These are phyloP conservation scores for Cercospora nicotianae DNA, from an alignment of 2,329 filamentous ascomycete species.

Conservation along the genomic window DNA sequence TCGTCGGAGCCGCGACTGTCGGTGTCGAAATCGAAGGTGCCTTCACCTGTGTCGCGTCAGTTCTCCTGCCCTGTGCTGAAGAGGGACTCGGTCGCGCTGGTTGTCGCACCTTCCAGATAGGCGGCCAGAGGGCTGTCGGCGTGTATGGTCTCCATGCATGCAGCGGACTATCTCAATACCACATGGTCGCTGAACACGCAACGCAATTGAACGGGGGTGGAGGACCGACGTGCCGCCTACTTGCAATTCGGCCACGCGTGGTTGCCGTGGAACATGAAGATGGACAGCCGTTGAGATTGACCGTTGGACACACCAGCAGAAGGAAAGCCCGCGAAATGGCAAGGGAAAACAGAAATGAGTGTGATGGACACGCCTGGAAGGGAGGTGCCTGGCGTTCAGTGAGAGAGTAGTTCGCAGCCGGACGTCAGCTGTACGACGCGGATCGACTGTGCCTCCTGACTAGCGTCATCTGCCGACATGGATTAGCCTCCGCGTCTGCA, in stretches of 20 bases:
- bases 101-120: constrained; percentile 76
- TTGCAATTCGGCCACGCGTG: neutral
- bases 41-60: constrained; percentile 31
- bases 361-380: neutral
- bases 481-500: neutral
- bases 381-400: neutral
- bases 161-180: constrained; percentile 28
- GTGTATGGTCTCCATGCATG: constrained; percentile 83
- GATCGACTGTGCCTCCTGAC: neutral
- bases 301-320: neutral
- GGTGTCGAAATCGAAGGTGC: constrained; percentile 31
- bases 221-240: neutral
- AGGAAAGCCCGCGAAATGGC: neutral
- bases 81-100: neutral
- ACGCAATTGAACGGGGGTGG: neutral
- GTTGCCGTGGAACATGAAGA: neutral
- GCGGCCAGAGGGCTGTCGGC: constrained; percentile 84
- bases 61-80: neutral
- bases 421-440: neutral
- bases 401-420: neutral
- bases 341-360: neutral
- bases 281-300: neutral
- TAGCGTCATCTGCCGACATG: constrained; percentile 2
- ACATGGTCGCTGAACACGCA: neutral
- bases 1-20: constrained; percentile 19